These are phyloP conservation scores for Penicillium coffeae DNA, from an alignment of 495 filamentous ascomycete genomes.

Conservation along the genomic window DNA sequence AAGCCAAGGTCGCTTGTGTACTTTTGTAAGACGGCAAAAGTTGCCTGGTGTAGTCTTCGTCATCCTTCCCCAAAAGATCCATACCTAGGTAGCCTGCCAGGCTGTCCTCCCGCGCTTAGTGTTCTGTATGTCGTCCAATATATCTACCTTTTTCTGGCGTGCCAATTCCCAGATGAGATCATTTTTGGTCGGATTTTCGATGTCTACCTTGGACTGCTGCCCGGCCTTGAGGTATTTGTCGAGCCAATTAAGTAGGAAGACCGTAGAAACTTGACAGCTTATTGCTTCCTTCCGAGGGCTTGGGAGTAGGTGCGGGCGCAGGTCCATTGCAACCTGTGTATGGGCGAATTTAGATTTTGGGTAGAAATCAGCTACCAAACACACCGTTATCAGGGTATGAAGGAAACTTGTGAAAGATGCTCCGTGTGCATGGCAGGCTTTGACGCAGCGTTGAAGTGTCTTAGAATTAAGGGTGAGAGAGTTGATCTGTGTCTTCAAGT, in stretches of 20 bases:
- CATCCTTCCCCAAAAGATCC: conserved; percentile 1
- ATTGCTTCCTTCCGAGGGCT: not conserved
- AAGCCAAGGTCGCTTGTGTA: not conserved
- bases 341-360: conserved; percentile 1
- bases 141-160: not conserved
- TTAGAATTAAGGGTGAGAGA: not conserved
- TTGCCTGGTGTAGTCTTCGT: not conserved
- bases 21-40: not conserved
- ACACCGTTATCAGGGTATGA: not conserved
- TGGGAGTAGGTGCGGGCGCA: not conserved
- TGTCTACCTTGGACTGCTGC: not conserved
- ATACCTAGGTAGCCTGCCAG: not conserved
- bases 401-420: conserved; percentile 1
- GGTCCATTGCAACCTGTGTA: not conserved
- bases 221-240: not conserved
- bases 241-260: not conserved
- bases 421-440: conserved; percentile 1
- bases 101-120: not conserved
- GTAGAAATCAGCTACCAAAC: not conserved
- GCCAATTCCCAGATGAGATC: not conserved
- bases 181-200: not conserved
- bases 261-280: not conserved
- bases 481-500: not conserved
- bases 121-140: not conserved
- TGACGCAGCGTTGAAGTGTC: not conserved